Conservation (phyloP, 805 yeast species). For the Cyberlindnera galapagoensis region DNA sequence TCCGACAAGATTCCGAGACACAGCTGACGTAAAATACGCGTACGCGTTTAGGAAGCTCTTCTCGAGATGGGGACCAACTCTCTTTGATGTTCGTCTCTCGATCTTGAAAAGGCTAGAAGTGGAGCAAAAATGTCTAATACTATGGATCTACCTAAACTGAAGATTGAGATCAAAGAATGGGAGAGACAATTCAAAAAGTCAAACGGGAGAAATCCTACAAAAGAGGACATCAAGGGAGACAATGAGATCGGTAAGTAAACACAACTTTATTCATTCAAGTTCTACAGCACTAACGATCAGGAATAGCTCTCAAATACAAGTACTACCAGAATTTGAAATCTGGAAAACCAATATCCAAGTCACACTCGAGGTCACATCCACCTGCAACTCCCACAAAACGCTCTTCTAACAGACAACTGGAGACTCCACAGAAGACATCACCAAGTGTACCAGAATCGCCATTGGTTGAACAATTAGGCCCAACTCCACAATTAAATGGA, state of each 20-base stretch:
- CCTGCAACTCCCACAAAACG: constrained; percentile 5
- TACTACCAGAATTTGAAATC: constrained; percentile 8
- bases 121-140: not conserved
- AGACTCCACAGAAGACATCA: constrained; percentile 21
- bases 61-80: too few species aligned
- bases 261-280: not conserved
- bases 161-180: constrained; percentile 47
- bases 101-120: too few species aligned
- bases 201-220: constrained; percentile 39
- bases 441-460: constrained; percentile 12
- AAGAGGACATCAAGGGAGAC: constrained; percentile 39
- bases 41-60: too few species aligned
- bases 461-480: constrained; percentile 49
- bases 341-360: constrained; percentile 12
- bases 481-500: constrained; percentile 84
- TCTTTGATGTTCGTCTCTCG: too few species aligned
- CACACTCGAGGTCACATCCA: constrained; percentile 29
- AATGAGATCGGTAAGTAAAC: constrained; percentile 24
- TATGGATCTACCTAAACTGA: constrained; percentile 20
- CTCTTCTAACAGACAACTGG: constrained; percentile 6
- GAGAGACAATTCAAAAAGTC: constrained; percentile 37
- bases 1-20: too few species aligned
- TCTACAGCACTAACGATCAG: not conserved
- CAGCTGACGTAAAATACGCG: too few species aligned
- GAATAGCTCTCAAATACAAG: constrained; percentile 21